These are phyloP conservation scores for Cydonia oblonga DNA, from an alignment of 331 rosid species.

Conservation along the genomic window DNA sequence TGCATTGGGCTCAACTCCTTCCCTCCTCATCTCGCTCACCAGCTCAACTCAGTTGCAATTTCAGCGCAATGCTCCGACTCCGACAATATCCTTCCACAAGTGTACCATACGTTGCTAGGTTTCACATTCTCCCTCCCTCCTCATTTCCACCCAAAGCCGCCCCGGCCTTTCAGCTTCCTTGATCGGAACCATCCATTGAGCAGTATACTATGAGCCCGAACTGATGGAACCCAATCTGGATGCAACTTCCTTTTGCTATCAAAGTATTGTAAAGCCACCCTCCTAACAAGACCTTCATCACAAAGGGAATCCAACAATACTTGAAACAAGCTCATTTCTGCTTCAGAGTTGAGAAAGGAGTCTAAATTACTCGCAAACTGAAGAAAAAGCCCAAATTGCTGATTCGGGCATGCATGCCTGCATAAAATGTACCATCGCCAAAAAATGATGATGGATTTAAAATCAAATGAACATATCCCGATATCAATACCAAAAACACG, in stretches of 20 bases:
- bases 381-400: conserved; percentile 58
- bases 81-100: conserved; percentile 86
- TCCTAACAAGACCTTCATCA: conserved; percentile 56
- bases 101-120: conserved; percentile 74
- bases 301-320: conserved; percentile 77
- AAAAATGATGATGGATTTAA: too few species aligned
- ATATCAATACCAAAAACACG: too few species aligned
- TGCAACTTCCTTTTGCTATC: conserved; percentile 35
- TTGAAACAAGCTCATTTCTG: conserved; percentile 59
- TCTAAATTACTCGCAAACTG: conserved; percentile 39
- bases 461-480: too few species aligned
- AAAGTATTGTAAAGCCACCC: conserved; percentile 49
- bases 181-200: conserved; percentile 85
- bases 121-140: conserved; percentile 38
- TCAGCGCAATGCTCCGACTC: conserved; percentile 48
- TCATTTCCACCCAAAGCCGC: conserved; percentile 75
- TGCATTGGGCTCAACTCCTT: conserved; percentile 62
- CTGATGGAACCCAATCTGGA: conserved; percentile 47
- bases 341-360: conserved; percentile 24
- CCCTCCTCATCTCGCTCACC: conserved; percentile 53
- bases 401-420: conserved; percentile 27
- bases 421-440: too few species aligned
- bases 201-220: conserved; percentile 67
- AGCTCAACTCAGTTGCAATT: conserved; percentile 46
- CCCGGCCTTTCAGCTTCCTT: conserved; percentile 69